phyloP scores from a whole-genome alignment of 225 moss, liverwort and hornwort genomes.

The Asterella californica region DNA sequence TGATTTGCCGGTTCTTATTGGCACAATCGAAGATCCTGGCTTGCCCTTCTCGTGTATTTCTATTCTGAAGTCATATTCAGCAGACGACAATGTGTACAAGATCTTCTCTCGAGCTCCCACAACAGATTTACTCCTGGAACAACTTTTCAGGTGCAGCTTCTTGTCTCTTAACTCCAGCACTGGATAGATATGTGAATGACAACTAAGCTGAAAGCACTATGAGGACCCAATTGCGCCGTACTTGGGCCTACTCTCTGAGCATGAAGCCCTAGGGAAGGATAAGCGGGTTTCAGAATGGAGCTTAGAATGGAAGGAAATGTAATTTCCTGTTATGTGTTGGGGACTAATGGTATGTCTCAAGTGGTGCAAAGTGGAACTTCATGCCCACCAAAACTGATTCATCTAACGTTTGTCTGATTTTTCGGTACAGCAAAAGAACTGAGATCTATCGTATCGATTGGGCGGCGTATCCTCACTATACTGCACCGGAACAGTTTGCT shows the following conservation, averaged over 20 bases:
- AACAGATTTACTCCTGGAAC: slow-evolving; percentile 60
- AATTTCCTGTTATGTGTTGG: too few species aligned
- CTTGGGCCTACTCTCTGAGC: too few species aligned
- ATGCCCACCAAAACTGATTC: background rate
- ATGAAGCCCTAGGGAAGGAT: too few species aligned
- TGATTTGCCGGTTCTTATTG: slow-evolving; percentile 68
- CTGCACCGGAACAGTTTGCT: slow-evolving; percentile 77
- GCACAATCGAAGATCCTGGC: slow-evolving; percentile 64
- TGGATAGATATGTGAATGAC: too few species aligned
- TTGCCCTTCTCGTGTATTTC: slow-evolving; percentile 70
- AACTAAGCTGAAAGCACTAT: too few species aligned
- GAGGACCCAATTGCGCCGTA: too few species aligned
- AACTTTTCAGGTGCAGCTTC: slow-evolving; percentile 61
- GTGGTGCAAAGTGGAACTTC: background rate
- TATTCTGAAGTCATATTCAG: slow-evolving; percentile 68
- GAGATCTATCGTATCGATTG: slow-evolving; percentile 66
- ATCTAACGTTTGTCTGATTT: too few species aligned
- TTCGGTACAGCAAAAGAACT: slow-evolving; percentile 42
- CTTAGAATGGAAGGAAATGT: too few species aligned
- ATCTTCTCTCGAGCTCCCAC: slow-evolving; percentile 75
- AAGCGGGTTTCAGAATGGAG: too few species aligned
- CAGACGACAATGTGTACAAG: slow-evolving; percentile 81
- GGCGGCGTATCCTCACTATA: slow-evolving; percentile 90
- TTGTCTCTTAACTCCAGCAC: background rate
- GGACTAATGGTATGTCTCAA: too few species aligned